These are phyloP conservation scores for Hypoxylon fragiforme DNA, from an alignment of 495 filamentous ascomycete species.

Conservation along the genomic window DNA sequence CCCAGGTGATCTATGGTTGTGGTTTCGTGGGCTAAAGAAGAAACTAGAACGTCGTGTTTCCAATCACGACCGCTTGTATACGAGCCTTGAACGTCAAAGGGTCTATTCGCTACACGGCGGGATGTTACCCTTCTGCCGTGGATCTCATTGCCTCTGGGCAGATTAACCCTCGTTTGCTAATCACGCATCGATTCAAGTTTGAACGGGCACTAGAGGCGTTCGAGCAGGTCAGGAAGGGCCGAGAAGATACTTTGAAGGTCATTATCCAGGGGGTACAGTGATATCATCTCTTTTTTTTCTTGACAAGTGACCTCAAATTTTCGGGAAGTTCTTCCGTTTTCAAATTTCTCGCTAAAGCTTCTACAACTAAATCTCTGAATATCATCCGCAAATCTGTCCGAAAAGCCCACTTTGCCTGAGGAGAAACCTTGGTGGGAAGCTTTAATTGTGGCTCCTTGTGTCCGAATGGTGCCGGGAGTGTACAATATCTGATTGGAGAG, in stretches of 20 bases:
- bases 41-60: slow-evolving; percentile 41
- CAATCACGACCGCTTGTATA: slow-evolving; percentile 59
- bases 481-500: slow-evolving; percentile 24
- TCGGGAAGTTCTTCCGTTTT: too few species aligned
- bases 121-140: slow-evolving; percentile 59
- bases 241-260: slow-evolving; percentile 36
- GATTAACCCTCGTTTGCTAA: slow-evolving; percentile 54
- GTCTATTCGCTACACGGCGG: slow-evolving; percentile 58
- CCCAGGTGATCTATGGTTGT: too few species aligned
- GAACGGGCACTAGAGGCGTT: slow-evolving; percentile 58
- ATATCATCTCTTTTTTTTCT: too few species aligned
- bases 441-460: slow-evolving; percentile 1
- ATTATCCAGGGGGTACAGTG: slow-evolving; percentile 37
- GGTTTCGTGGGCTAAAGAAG: neutral
- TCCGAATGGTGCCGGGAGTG: too few species aligned
- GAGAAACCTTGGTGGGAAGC: slow-evolving; percentile 2
- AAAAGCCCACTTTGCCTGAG: slow-evolving; percentile 32
- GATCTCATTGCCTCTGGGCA: slow-evolving; percentile 55
- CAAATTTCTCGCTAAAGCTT: too few species aligned
- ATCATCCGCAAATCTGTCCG: neutral
- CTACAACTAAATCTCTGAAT: too few species aligned
- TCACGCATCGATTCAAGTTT: slow-evolving; percentile 57
- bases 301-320: too few species aligned
- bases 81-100: slow-evolving; percentile 58
- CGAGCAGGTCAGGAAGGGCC: slow-evolving; percentile 32